Evolutionary conservation across 23 red algal genomes (phyloP), one percentile per base, ranked within the genome.

Genomic region (Cyanidium caldarium): DNA sequence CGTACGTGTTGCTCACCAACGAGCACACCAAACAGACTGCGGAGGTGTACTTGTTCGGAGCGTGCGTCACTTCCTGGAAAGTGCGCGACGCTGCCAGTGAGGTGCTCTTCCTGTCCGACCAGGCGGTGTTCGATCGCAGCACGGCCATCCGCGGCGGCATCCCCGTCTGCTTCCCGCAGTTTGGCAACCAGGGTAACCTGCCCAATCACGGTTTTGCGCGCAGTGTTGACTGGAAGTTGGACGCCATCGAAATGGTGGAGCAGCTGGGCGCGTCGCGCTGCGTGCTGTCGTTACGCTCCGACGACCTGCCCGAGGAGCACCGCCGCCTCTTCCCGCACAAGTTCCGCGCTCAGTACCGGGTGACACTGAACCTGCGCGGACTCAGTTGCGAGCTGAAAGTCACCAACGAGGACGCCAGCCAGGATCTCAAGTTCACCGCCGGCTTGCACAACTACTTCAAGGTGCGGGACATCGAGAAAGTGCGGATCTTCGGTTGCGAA

Each of bases 141-240:
- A 85, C 77, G 56, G 65, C 91, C 10, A 88, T 96, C 46, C 83
- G 91, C 3, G 91, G 91, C 7, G 91, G 91, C 0, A 98, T 98
- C 61, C 92, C 92, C 1, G 77, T 98, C 14, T 98, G 92, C 74
- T 98, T 88, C 67, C 92, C 92, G 3, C 92, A 98, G 84, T 98
- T 98, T 83, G 92, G 92, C 14, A 78, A 72, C 25, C 75, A 87
- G 66, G 92, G 92, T 3, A 44, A 71, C 19, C 80, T 98, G 1
- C 77, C 78, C 17, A 76, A 86, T 58, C 92, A 98, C 42, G 92
- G 92, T 12, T 98, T 98, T 86, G 92, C 92, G 19, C 79, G 92
- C 13, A 70, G 76, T 17, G 77, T 75, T 20, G 61, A 75, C 34
- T 98, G 92, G 92, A 46, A 82, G 23, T 77, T 98, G 77, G 41